These are phyloP conservation scores for Cytospora piceae DNA, from an alignment of 2,329 filamentous ascomycete genomes.

Conservation along the genomic window DNA sequence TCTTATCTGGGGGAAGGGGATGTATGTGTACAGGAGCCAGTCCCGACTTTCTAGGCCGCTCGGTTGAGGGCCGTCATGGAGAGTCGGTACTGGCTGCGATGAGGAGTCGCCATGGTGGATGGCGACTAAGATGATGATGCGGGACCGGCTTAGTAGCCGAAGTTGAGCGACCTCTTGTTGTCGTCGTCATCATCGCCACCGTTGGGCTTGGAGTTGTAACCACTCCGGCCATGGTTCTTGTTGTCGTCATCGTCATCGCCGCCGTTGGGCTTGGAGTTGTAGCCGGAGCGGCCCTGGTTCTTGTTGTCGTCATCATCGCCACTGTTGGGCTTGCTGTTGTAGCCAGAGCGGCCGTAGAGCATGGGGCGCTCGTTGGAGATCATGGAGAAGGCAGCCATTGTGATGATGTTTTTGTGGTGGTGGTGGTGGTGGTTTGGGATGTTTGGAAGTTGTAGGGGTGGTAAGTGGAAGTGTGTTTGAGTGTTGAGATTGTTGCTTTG, in stretches of 20 bases:
- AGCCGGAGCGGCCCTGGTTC: slow-evolving; percentile 51
- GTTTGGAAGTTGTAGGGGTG: background rate
- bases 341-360: slow-evolving; percentile 46
- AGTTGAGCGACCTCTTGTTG: slow-evolving; percentile 36
- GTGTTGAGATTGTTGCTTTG: slow-evolving; percentile 17
- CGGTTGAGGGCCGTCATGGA: slow-evolving; percentile 12
- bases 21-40: slow-evolving; percentile 20
- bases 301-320: slow-evolving; percentile 40
- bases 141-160: slow-evolving; percentile 32
- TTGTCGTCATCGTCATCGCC: slow-evolving; percentile 38
- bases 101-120: slow-evolving; percentile 11
- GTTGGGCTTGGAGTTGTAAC: slow-evolving; percentile 46
- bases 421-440: slow-evolving; percentile 23
- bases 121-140: slow-evolving; percentile 22
- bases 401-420: slow-evolving; percentile 36
- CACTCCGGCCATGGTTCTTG: slow-evolving; percentile 48
- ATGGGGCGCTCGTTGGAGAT: slow-evolving; percentile 43
- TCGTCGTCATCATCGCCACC: slow-evolving; percentile 36
- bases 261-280: slow-evolving; percentile 42
- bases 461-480: slow-evolving; percentile 16
- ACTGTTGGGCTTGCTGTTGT: slow-evolving; percentile 43
- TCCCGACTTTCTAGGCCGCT: slow-evolving; percentile 5
- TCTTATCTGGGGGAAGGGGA: slow-evolving; percentile 11
- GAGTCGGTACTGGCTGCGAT: slow-evolving; percentile 11
- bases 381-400: slow-evolving; percentile 44